These are phyloP conservation scores for Aspergillus sclerotialis DNA, from an alignment of 2,329 filamentous ascomycete species.

Conservation along the genomic window DNA sequence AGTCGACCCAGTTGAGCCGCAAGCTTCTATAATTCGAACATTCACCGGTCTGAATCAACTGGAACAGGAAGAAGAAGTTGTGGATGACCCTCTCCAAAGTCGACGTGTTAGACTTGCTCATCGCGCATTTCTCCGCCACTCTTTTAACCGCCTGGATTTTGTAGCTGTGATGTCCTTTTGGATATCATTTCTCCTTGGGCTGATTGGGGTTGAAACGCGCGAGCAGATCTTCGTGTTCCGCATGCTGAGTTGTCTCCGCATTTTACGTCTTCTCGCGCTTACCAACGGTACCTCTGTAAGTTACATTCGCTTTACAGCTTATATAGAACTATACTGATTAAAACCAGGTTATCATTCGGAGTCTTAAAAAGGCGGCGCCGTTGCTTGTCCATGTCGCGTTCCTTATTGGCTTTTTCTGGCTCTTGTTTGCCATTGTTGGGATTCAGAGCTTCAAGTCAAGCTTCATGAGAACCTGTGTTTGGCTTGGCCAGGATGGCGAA, in stretches of 20 bases:
- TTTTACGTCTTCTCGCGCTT: conserved; percentile 80
- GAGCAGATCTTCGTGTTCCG: conserved; percentile 82
- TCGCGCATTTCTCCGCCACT: conserved; percentile 85
- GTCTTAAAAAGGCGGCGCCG: conserved; percentile 90
- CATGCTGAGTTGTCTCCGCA: conserved; percentile 93
- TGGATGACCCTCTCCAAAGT: conserved; percentile 64
- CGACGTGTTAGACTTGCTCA: conserved; percentile 81
- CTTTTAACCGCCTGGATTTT: conserved; percentile 93
- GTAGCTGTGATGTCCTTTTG: conserved; percentile 92
- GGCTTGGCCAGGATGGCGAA: conserved; percentile 55
- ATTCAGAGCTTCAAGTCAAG: conserved; percentile 94
- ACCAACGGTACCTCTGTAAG: conserved; percentile 87
- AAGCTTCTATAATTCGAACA: conserved; percentile 60
- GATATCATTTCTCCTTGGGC: conserved; percentile 72
- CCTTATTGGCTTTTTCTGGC: conserved; percentile 93
- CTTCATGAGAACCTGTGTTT: conserved; percentile 68
- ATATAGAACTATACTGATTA: conserved; percentile 10
- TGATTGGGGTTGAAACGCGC: conserved; percentile 60
- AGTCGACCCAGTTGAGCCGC: conserved; percentile 30
- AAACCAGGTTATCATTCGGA: conserved; percentile 75
- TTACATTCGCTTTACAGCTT: conserved; percentile 7
- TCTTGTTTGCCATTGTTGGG: conserved; percentile 92
- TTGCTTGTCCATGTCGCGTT: conserved; percentile 89
- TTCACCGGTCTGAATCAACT: conserved; percentile 70
- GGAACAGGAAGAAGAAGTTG: conserved; percentile 46